These are phyloP conservation scores for Taphrina communis DNA, from an alignment of 1,139 yeast species.

Conservation along the genomic window DNA sequence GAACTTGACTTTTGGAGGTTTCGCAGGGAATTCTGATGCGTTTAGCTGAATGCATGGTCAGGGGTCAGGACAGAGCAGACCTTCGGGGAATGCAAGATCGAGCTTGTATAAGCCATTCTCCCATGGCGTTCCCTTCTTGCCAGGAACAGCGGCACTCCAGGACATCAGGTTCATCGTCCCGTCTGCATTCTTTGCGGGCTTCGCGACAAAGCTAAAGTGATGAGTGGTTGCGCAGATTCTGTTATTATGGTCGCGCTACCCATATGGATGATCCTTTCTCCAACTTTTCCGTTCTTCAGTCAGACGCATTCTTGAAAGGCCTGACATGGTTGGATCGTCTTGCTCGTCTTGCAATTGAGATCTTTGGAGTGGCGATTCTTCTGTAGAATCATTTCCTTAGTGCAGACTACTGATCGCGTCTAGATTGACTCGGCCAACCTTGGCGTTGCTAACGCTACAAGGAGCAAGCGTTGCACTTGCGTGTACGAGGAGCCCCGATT, in stretches of 20 bases:
- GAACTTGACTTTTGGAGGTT: slow-evolving; percentile 55
- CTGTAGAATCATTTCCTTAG: no score
- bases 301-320: slow-evolving; percentile 73
- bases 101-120: slow-evolving; percentile 87
- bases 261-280: slow-evolving; percentile 97
- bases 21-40: slow-evolving; percentile 8
- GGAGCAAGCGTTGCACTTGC: no score
- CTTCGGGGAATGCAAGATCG: slow-evolving; percentile 75
- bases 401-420: no score
- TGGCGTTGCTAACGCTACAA: no score
- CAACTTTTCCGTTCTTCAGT: slow-evolving; percentile 70
- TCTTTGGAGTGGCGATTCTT: no score
- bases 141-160: slow-evolving; percentile 97
- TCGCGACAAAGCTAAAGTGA: slow-evolving; percentile 77
- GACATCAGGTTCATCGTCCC: slow-evolving; percentile 82
- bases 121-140: slow-evolving; percentile 86
- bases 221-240: neutral
- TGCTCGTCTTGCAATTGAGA: no score
- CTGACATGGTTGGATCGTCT: slow-evolving; percentile 36
- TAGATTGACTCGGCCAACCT: no score
- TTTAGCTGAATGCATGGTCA: neutral
- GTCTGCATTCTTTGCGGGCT: slow-evolving; percentile 75
- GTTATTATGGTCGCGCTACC: slow-evolving; percentile 3
- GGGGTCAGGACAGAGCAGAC: slow-evolving; percentile 24
- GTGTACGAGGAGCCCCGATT: no score